Percentiles rank a stretch among this genome's conserved stretches.
Conservation (phyloP, 495 filamentous ascomycete genomes). For the Xylaria nigripes region DNA sequence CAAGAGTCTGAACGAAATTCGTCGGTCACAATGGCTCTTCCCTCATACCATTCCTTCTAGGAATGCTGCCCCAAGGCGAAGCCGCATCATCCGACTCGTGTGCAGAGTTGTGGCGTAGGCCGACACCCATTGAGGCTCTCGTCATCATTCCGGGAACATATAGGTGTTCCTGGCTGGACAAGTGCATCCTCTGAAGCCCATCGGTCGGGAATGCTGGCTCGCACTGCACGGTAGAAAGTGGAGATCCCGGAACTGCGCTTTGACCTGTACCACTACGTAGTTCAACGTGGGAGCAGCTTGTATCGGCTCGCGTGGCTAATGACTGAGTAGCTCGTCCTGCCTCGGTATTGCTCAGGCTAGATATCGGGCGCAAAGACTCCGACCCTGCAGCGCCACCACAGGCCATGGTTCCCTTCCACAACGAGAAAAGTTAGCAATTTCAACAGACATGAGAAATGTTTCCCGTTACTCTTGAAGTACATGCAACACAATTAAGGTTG, state of each 20-base stretch:
- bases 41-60: conserved; percentile 9
- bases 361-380: conserved; percentile 19
- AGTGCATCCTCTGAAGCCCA: conserved; percentile 29
- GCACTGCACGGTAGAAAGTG: conserved; percentile 8
- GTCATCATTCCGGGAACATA: conserved; percentile 68
- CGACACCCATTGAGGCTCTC: conserved; percentile 46
- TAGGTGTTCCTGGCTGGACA: conserved; percentile 52
- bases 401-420: conserved; percentile 20
- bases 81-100: conserved; percentile 31
- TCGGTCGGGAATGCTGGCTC: conserved; percentile 15
- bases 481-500: neutral
- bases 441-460: neutral
- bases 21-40: conserved; percentile 6
- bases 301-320: conserved; percentile 20
- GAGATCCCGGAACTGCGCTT: neutral
- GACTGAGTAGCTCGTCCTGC: conserved; percentile 10
- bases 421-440: conserved; percentile 9
- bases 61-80: neutral
- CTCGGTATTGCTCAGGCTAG: conserved; percentile 10
- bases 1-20: neutral
- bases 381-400: conserved; percentile 12
- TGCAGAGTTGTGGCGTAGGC: conserved; percentile 31
- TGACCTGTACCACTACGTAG: conserved; percentile 4
- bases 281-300: conserved; percentile 13
- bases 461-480: neutral